Percentiles rank a stretch among this genome's conserved stretches.
These are phyloP conservation scores for Vicia villosa DNA, from an alignment of 306 rosid species.

Conservation along the genomic window DNA sequence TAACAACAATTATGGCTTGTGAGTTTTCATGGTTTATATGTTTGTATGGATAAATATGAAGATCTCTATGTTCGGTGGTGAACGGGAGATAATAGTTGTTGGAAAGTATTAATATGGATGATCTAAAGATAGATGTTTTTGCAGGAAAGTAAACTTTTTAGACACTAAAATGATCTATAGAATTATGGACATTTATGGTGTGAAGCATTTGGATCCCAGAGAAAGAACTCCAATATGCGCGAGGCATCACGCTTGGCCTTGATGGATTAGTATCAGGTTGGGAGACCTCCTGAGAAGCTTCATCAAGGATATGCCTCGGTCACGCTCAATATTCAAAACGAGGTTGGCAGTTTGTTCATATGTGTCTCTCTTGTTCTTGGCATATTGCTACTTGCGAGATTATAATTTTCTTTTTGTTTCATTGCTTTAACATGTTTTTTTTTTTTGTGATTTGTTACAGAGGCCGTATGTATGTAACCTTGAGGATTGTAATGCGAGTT, in stretches of 20 bases:
- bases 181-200: slow-evolving; percentile 17
- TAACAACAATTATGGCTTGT: neutral
- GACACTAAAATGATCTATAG: slow-evolving; percentile 34
- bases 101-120: neutral
- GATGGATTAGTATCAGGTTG: slow-evolving; percentile 94
- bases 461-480: slow-evolving; percentile 64
- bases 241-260: slow-evolving; percentile 65
- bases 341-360: slow-evolving; percentile 60
- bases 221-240: slow-evolving; percentile 91
- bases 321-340: slow-evolving; percentile 52
- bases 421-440: neutral
- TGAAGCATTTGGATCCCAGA: slow-evolving; percentile 57
- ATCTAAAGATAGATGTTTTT: slow-evolving; percentile 49
- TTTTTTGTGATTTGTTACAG: slow-evolving; percentile 47
- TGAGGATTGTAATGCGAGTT: slow-evolving; percentile 71
- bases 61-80: neutral
- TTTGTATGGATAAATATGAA: neutral
- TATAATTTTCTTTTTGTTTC: neutral
- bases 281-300: slow-evolving; percentile 99
- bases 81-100: neutral
- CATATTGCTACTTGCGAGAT: neutral
- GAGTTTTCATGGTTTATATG: neutral
- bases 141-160: slow-evolving; percentile 59
- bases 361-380: slow-evolving; percentile 19
- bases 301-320: slow-evolving; percentile 77